Conservation (phyloP, 495 filamentous ascomycete genomes). For the Penicillium argentinense region DNA sequence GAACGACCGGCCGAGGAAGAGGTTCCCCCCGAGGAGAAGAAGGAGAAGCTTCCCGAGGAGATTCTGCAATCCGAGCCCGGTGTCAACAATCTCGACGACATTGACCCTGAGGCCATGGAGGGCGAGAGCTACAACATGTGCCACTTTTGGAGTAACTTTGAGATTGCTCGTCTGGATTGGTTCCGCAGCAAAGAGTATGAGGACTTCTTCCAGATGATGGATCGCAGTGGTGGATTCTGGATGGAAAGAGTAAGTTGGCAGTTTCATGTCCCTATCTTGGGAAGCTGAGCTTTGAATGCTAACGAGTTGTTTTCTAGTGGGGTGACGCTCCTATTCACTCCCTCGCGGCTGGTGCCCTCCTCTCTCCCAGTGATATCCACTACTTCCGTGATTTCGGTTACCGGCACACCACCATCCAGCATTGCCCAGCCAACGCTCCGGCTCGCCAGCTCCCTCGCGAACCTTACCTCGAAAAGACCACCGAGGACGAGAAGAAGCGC, state of each 20-base stretch:
- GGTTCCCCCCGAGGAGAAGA: slow-evolving; percentile 58
- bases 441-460: slow-evolving; percentile 79
- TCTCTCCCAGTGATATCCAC: slow-evolving; percentile 83
- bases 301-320: slow-evolving; percentile 59
- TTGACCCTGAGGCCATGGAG: slow-evolving; percentile 94
- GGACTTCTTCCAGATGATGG: slow-evolving; percentile 99
- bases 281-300: slow-evolving; percentile 20
- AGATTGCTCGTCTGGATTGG: slow-evolving; percentile 93
- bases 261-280: not conserved
- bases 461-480: slow-evolving; percentile 83
- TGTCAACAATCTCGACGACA: slow-evolving; percentile 68
- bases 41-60: slow-evolving; percentile 75
- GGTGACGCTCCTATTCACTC: slow-evolving; percentile 99
- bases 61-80: slow-evolving; percentile 76
- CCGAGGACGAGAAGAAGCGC: slow-evolving; percentile 79
- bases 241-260: slow-evolving; percentile 82
- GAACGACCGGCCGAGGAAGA: slow-evolving; percentile 64
- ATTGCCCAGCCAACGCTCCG: slow-evolving; percentile 96
- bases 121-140: slow-evolving; percentile 99
- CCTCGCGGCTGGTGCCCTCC: slow-evolving; percentile 85
- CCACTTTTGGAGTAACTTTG: slow-evolving; percentile 99
- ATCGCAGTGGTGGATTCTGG: slow-evolving; percentile 97
- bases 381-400: slow-evolving; percentile 99
- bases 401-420: slow-evolving; percentile 97
- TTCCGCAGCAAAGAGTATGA: slow-evolving; percentile 96